Evolutionary conservation across 2,329 filamentous ascomycete species (phyloP).

Genomic region (Trichoderma lentiforme): DNA sequence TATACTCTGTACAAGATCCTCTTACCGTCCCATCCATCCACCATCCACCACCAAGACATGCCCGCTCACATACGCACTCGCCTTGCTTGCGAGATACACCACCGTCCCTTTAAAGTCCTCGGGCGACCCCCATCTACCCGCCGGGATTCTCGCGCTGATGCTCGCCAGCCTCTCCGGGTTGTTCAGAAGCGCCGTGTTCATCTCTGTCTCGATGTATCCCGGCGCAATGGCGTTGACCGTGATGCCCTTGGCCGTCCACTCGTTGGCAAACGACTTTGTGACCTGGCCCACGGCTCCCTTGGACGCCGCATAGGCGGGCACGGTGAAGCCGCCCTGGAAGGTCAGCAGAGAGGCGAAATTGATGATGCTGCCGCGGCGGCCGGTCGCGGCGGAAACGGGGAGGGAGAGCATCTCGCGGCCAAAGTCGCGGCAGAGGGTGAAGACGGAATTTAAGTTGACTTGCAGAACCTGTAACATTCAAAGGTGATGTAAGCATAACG

Average conservation of each 20-base stretch:
- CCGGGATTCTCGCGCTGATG: constrained; percentile 78
- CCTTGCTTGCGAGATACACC: constrained; percentile 72
- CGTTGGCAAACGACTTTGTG: constrained; percentile 81
- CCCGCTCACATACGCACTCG: constrained; percentile 78
- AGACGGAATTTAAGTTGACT: constrained; percentile 81
- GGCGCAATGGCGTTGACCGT: constrained; percentile 87
- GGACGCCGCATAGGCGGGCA: constrained; percentile 81
- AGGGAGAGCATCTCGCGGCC: constrained; percentile 73
- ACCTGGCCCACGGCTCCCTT: constrained; percentile 84
- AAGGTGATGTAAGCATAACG: neutral
- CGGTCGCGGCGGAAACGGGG: constrained; percentile 42
- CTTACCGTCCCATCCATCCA: constrained; percentile 85
- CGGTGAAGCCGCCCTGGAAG: constrained; percentile 84
- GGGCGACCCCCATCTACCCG: constrained; percentile 75
- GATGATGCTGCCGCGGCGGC: constrained; percentile 69
- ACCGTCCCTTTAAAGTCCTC: constrained; percentile 85
- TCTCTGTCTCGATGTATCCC: constrained; percentile 89
- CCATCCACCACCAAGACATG: constrained; percentile 83
- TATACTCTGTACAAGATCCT: neutral
- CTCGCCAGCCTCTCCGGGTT: constrained; percentile 66
- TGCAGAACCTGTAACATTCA: constrained; percentile 60
- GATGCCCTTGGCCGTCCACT: constrained; percentile 77
- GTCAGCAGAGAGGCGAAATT: constrained; percentile 79
- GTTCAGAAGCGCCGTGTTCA: constrained; percentile 80
- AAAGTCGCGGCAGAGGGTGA: constrained; percentile 72